Conservation (phyloP, 1,284 basidiomycete species). For the Gymnopus androsaceus region DNA sequence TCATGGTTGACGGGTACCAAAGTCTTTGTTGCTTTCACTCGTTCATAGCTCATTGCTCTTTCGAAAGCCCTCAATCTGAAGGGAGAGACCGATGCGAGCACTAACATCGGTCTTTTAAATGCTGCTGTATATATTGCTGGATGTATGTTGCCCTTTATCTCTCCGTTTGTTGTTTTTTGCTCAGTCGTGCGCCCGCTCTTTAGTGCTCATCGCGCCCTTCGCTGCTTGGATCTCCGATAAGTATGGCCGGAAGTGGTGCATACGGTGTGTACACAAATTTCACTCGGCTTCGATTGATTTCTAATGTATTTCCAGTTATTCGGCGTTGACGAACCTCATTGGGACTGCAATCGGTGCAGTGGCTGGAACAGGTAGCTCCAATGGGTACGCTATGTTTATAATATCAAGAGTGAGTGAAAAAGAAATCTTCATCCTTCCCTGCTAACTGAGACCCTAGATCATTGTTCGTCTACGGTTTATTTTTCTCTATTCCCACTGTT, state of each 20-base stretch:
- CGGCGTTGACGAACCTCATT: conserved; percentile 9
- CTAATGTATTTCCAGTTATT: neutral
- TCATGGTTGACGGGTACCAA: conserved; percentile 10
- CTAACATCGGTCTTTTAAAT: conserved; percentile 12
- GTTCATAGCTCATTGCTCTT: neutral
- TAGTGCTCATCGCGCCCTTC: conserved; percentile 11
- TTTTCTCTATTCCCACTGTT: no score
- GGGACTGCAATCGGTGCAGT: conserved; percentile 14
- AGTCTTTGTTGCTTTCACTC: neutral
- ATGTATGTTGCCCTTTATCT: no score
- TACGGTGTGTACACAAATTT: conserved; percentile 3
- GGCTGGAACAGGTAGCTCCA: conserved; percentile 6
- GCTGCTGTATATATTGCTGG: conserved; percentile 14
- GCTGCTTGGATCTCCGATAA: conserved; percentile 13
- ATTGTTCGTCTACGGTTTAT: conserved; percentile 5
- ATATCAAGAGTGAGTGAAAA: no score
- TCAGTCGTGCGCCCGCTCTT: no score
- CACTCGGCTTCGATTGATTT: neutral
- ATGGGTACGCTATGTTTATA: conserved; percentile 15
- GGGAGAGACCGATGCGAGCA: neutral
- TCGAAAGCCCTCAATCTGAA: conserved; percentile 2
- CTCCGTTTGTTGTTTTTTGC: no score
- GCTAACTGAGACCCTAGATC: no score
- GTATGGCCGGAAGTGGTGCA: conserved; percentile 17
- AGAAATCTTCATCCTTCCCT: no score